Percentiles rank a stretch among this genome's conserved stretches.
Conservation (phyloP, 345 rosid species). For the Acer saccharum region DNA sequence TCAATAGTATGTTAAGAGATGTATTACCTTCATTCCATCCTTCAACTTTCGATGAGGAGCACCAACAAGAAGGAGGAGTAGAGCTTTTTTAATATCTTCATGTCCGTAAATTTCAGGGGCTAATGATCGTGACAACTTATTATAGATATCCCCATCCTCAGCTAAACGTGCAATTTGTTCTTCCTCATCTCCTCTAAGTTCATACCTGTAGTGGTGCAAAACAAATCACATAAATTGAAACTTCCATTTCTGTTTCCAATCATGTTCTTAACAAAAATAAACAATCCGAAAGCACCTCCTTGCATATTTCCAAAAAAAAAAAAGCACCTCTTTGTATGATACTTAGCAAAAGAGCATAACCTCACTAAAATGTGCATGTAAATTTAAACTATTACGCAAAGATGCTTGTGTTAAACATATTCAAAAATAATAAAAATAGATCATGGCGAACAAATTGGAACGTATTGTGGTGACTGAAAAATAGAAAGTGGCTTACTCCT, state of each 20-base stretch:
- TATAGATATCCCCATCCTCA: constrained; percentile 97
- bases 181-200: constrained; percentile 84
- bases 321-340: neutral
- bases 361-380: constrained; percentile 5
- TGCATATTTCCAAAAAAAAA: neutral
- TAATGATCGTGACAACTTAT: constrained; percentile 81
- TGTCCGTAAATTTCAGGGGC: constrained; percentile 99
- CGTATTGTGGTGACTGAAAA: neutral
- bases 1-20: neutral
- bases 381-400: neutral
- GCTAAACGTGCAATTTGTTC: constrained; percentile 83
- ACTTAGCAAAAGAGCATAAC: neutral
- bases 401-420: neutral
- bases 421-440: neutral
- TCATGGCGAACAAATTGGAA: neutral
- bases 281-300: neutral
- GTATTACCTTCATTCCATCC: constrained; percentile 94
- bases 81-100: constrained; percentile 94
- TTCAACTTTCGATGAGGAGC: constrained; percentile 94
- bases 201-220: constrained; percentile 58
- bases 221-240: constrained; percentile 1
- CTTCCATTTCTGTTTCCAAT: constrained; percentile 8
- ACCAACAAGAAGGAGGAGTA: constrained; percentile 94
- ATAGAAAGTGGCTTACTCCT: constrained; percentile 64
- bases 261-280: neutral